These are phyloP conservation scores for Myriosclerotinia scirpicola DNA, from an alignment of 2,329 filamentous ascomycete species.

Conservation along the genomic window DNA sequence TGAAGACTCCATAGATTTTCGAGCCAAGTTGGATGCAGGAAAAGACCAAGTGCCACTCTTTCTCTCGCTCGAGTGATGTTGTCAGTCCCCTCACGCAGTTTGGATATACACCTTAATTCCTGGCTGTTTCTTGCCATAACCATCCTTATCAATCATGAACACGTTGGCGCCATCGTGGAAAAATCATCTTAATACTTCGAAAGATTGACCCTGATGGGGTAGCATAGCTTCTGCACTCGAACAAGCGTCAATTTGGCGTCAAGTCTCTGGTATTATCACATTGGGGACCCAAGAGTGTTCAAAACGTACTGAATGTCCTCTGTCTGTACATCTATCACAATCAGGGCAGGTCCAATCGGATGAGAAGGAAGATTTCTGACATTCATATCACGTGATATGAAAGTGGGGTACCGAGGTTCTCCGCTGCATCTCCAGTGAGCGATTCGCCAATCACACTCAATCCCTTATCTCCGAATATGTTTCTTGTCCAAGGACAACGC, in stretches of 20 bases:
- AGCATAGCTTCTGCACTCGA: neutral
- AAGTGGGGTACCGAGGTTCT: too few relatives aligned
- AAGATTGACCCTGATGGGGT: neutral
- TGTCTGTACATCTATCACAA: too few relatives aligned
- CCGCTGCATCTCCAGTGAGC: too few relatives aligned
- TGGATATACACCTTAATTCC: neutral
- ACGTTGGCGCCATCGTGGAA: neutral
- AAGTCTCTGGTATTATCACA: neutral
- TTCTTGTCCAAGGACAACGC: too few relatives aligned
- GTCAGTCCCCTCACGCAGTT: neutral
- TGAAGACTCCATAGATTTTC: neutral
- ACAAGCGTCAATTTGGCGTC: neutral
- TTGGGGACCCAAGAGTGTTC: too few relatives aligned
- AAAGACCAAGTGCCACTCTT: neutral
- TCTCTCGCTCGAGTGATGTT: neutral
- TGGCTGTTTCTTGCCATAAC: neutral
- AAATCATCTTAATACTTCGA: neutral
- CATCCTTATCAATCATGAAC: neutral
- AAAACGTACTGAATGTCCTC: neutral
- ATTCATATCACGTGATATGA: too few relatives aligned
- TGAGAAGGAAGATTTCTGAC: too few relatives aligned
- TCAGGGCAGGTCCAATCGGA: too few relatives aligned
- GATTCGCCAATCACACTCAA: too few relatives aligned
- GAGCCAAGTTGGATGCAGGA: neutral
- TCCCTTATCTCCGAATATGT: too few relatives aligned